Evolutionary conservation across 345 rosid species (phyloP).

Genomic region (Salix brachista): DNA sequence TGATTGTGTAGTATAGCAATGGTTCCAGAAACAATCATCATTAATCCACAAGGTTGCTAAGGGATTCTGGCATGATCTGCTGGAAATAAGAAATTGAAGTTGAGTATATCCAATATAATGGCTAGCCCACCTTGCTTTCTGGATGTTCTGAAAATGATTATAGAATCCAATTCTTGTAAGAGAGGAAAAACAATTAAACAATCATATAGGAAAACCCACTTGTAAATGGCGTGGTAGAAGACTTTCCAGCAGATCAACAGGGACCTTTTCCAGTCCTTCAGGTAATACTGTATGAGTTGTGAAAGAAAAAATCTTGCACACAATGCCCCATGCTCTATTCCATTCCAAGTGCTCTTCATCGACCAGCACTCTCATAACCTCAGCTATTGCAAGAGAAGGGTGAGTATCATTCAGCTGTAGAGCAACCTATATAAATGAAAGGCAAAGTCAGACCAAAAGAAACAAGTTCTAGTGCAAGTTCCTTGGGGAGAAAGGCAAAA

Average conservation of each 20-base stretch:
- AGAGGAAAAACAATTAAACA: background rate
- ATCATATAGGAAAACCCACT: slow-evolving; percentile 20
- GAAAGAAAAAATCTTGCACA: slow-evolving; percentile 40
- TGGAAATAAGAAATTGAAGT: too few relatives aligned
- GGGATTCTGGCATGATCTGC: too few relatives aligned
- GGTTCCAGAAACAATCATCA: too few relatives aligned
- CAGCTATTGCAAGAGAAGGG: slow-evolving; percentile 43
- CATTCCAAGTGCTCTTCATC: slow-evolving; percentile 45
- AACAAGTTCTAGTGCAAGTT: background rate
- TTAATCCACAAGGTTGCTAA: too few relatives aligned
- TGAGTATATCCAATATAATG: too few relatives aligned
- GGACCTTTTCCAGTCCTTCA: slow-evolving; percentile 43
- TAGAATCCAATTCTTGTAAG: background rate
- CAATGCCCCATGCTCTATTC: slow-evolving; percentile 38
- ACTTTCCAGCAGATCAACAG: slow-evolving; percentile 41
- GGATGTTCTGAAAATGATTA: background rate
- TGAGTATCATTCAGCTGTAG: slow-evolving; percentile 51
- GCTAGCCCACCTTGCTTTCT: background rate
- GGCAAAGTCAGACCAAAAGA: background rate
- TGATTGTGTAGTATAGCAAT: too few relatives aligned
- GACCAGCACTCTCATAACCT: slow-evolving; percentile 44
- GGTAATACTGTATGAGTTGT: slow-evolving; percentile 42
- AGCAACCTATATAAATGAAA: slow-evolving; percentile 35
- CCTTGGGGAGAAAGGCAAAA: background rate
- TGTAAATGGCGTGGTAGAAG: slow-evolving; percentile 52